A percentile compares a stretch with the other conserved stretches of the same genome.
These are phyloP conservation scores for Phytophthora tentaculata DNA, from an alignment of 352 stramenopile species.

Conservation along the genomic window DNA sequence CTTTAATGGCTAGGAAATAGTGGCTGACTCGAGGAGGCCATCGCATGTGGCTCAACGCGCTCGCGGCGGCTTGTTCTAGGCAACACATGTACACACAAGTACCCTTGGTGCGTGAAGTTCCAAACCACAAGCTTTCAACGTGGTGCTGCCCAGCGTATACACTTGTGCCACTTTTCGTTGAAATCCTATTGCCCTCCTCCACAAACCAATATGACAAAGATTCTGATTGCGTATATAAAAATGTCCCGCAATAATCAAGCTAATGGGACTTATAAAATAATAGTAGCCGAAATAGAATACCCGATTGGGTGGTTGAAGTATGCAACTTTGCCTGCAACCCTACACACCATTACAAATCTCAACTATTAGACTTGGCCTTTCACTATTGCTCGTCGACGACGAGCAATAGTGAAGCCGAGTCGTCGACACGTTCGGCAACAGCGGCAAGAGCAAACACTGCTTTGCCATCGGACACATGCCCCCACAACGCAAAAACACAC, in stretches of 20 bases:
- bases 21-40: constrained; percentile 12
- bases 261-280: background rate
- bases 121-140: too few relatives aligned
- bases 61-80: background rate
- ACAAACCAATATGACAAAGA: too few relatives aligned
- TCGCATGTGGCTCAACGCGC: constrained; percentile 6
- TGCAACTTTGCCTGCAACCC: constrained; percentile 19
- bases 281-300: background rate
- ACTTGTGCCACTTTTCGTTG: too few relatives aligned
- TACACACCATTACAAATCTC: constrained; percentile 23
- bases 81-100: background rate
- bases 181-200: too few relatives aligned
- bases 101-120: too few relatives aligned
- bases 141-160: background rate
- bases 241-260: background rate
- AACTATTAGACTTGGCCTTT: constrained; percentile 16
- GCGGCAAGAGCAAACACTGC: constrained; percentile 7
- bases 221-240: background rate
- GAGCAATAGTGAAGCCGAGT: too few relatives aligned
- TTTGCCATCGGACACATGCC: constrained; percentile 2
- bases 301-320: constrained; percentile 2
- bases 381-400: constrained; percentile 17
- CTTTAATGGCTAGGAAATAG: background rate
- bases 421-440: constrained; percentile 14
- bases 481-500: constrained; percentile 23